Conservation (phyloP, 208 protist genomes). For the Wallacemonas sp. region DNA sequence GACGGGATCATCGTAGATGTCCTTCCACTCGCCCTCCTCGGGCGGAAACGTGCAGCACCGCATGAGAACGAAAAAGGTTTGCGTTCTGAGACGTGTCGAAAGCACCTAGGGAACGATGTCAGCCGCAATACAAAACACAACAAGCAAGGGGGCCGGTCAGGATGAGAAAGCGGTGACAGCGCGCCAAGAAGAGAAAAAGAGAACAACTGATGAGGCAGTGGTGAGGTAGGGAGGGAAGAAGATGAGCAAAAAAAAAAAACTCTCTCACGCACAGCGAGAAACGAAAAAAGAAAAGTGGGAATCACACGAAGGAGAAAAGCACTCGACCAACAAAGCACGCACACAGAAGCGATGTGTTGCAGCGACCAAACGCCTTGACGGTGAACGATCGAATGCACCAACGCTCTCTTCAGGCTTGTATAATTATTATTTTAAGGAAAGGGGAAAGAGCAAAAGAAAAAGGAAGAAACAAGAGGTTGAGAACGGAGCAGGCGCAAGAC, state of each 20-base stretch:
- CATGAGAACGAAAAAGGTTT: not conserved
- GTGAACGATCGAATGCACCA: no score
- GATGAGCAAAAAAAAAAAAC: no score
- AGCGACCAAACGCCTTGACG: no score
- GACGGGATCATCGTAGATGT: conserved; percentile 81
- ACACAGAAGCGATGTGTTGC: not conserved
- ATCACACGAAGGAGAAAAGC: not conserved
- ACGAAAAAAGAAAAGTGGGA: conserved; percentile 11
- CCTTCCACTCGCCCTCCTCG: conserved; percentile 63
- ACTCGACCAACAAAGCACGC: not conserved
- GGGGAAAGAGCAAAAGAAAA: conserved; percentile 1
- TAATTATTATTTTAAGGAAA: conserved; percentile 1
- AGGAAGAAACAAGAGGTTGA: not conserved
- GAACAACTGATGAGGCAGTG: no score
- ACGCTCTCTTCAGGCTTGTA: no score
- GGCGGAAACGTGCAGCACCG: conserved; percentile 29
- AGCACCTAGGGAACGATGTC: no score
- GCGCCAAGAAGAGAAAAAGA: no score
- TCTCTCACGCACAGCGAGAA: not conserved
- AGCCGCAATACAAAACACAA: no score
- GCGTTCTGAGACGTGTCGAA: not conserved
- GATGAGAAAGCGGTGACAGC: no score
- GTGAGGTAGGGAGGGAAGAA: no score
- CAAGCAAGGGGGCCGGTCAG: no score
- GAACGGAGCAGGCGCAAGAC: no score